A percentile compares a stretch with the other conserved stretches of the same genome.
phyloP scores from a whole-genome alignment of 352 stramenopile genomes.

The Phytophthora pini region DNA sequence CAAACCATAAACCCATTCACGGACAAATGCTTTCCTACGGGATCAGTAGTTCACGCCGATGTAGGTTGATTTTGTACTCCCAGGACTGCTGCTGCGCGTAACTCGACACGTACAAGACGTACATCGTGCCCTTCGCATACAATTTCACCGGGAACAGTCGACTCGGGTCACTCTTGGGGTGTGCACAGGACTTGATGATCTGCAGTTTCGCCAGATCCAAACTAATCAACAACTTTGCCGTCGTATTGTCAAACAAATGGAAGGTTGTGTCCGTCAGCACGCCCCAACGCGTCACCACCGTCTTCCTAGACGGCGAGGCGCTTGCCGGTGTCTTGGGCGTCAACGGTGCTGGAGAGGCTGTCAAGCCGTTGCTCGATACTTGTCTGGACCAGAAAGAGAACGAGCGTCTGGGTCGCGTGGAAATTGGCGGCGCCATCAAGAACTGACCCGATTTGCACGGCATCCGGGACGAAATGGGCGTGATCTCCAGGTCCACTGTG shows the following conservation, averaged over 20 bases:
- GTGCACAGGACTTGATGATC: constrained; percentile 61
- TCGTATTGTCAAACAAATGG: constrained; percentile 81
- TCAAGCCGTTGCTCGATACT: constrained; percentile 41
- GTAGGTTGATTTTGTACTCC: constrained; percentile 83
- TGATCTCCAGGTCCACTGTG: constrained; percentile 63
- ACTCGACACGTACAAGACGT: constrained; percentile 79
- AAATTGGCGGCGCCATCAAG: constrained; percentile 59
- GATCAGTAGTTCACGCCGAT: constrained; percentile 77
- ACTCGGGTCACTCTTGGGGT: constrained; percentile 59
- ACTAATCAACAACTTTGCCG: constrained; percentile 70
- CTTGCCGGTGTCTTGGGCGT: constrained; percentile 52
- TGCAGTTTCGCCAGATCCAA: constrained; percentile 84
- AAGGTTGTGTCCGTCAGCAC: constrained; percentile 84
- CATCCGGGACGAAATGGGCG: constrained; percentile 61
- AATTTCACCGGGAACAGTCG: constrained; percentile 76
- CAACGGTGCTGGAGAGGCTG: constrained; percentile 47
- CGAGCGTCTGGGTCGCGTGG: constrained; percentile 43
- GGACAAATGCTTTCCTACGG: constrained; percentile 34
- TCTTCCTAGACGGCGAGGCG: constrained; percentile 55
- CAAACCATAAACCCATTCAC: constrained; percentile 19
- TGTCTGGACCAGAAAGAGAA: constrained; percentile 77
- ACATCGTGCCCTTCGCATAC: constrained; percentile 70
- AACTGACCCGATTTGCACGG: constrained; percentile 83
- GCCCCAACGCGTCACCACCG: constrained; percentile 74
- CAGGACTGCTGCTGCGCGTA: constrained; percentile 81